phyloP scores from a whole-genome alignment of 139 green algal species.

The Micractinium conductrix region DNA sequence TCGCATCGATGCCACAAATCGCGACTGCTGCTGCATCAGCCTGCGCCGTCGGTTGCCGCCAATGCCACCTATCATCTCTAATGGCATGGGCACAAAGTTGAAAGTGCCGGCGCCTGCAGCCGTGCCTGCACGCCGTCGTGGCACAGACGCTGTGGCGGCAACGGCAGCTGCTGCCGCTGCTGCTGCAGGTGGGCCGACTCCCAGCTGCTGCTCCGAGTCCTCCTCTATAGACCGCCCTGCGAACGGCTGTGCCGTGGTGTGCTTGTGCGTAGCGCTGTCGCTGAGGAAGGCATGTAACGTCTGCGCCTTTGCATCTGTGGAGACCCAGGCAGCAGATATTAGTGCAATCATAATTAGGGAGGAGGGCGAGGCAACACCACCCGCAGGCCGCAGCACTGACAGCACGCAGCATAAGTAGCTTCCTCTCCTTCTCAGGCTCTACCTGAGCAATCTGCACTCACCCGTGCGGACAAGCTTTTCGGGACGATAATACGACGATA shows the following conservation, averaged over 20 bases:
- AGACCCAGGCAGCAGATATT: too few relatives aligned
- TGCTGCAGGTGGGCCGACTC: not conserved
- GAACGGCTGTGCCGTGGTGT: not conserved
- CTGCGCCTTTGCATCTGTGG: conserved; percentile 57
- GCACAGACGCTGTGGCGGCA: not conserved
- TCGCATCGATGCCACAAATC: not conserved
- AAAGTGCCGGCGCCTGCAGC: not conserved
- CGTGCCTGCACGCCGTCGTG: not conserved
- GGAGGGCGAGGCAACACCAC: too few relatives aligned
- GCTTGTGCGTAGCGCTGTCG: conserved; percentile 13
- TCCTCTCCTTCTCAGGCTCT: too few relatives aligned
- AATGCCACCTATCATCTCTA: conserved; percentile 37
- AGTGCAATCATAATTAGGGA: too few relatives aligned
- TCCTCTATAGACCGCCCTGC: not conserved
- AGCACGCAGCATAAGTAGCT: too few relatives aligned
- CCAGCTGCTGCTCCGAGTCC: conserved; percentile 1
- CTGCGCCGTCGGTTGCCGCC: not conserved
- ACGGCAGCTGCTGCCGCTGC: conserved; percentile 7
- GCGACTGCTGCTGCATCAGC: not conserved
- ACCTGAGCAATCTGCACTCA: not conserved
- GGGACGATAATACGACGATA: conserved; percentile 30
- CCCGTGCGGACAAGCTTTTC: conserved; percentile 74
- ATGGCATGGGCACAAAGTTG: conserved; percentile 38
- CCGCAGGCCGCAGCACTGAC: too few relatives aligned
- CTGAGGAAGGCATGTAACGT: conserved; percentile 77